Evolutionary conservation across 139 green algal genomes (phyloP), one percentile per base, ranked within the genome.

Genomic region (Desmodesmus armatus): DNA sequence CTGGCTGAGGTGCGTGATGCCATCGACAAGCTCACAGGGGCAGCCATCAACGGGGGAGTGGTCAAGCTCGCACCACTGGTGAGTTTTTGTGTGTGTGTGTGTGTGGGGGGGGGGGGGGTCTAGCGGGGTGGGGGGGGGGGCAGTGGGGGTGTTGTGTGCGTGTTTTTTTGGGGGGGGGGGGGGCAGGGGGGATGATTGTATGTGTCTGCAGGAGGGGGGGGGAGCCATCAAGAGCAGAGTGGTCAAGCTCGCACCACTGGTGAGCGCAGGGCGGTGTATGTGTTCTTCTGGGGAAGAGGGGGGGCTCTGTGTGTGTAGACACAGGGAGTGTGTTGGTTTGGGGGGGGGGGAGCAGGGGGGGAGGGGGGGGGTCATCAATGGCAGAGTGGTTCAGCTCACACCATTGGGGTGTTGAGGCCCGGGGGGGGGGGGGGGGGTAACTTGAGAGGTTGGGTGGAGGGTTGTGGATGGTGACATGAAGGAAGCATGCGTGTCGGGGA

Each of bases 31-130:
- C 55, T 82, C 1, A 82, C 23, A 21, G 76, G 55, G 2, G 76
- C 76, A 37, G 76, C 76, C 15, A 53, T 82, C 11, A 55, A 82
- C 40, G 55, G 76, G 2, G 31, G 72, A 27, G 72, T 82, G 17
- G 76, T 82, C 37, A 82, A 82, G 76, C 35, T 82, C 41, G 40
- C 55, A 15, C 21, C 76, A 35, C 55, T 82, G 76, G 76, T 82
- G 37, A 53, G 76, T 33, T 3, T n/a, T 19, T 29, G 29, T 17
- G 23, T 73, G 33, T 40, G 41, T 75, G 41, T 43, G 39, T 74
- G 77, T 63, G 25, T n/a, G n/a, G n/a, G n/a, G n/a, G n/a, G n/a
- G n/a, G n/a, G n/a, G n/a, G n/a, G n/a, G n/a, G n/a, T n/a, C n/a
- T n/a, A n/a, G n/a, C n/a, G n/a, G n/a, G n/a, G n/a, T n/a, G n/a